phyloP scores from a whole-genome alignment of 1,284 basidiomycete genomes.

The Irpex sp. region DNA sequence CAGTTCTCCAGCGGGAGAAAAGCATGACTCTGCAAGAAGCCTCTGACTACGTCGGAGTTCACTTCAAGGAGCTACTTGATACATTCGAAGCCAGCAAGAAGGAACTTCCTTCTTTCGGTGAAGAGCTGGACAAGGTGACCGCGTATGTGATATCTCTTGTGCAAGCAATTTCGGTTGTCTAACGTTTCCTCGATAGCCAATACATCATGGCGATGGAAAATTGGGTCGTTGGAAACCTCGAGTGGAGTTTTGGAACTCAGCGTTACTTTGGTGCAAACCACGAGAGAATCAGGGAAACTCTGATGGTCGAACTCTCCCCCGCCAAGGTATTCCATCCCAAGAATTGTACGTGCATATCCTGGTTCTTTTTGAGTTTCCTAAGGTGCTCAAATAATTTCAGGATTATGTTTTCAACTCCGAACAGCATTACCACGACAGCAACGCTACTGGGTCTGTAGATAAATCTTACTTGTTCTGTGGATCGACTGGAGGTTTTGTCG shows the following conservation, averaged over 20 bases:
- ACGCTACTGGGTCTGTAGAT: neutral
- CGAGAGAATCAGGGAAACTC: conserved; percentile 25
- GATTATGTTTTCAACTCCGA: too few species aligned
- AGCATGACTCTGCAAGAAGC: conserved; percentile 53
- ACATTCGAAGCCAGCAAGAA: conserved; percentile 43
- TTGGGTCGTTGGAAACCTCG: conserved; percentile 35
- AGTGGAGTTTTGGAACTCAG: conserved; percentile 37
- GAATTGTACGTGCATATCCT: neutral
- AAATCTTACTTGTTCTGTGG: neutral
- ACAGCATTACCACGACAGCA: neutral
- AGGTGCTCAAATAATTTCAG: too few species aligned
- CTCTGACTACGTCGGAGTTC: conserved; percentile 50
- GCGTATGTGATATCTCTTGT: conserved; percentile 14
- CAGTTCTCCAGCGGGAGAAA: conserved; percentile 59
- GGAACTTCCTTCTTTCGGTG: conserved; percentile 46
- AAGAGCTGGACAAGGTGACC: conserved; percentile 44
- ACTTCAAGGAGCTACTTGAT: conserved; percentile 48
- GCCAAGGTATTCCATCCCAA: conserved; percentile 5
- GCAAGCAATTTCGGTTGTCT: conserved; percentile 22
- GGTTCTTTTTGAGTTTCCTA: neutral
- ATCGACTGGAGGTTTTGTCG: too few species aligned
- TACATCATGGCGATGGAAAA: conserved; percentile 34
- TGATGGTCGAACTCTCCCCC: conserved; percentile 25
- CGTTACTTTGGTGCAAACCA: conserved; percentile 32
- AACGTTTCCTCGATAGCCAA: conserved; percentile 15